Percentiles rank a stretch among this genome's conserved stretches.
Conservation (phyloP, 179 eudicot genomes). For the Silene vulgaris region DNA sequence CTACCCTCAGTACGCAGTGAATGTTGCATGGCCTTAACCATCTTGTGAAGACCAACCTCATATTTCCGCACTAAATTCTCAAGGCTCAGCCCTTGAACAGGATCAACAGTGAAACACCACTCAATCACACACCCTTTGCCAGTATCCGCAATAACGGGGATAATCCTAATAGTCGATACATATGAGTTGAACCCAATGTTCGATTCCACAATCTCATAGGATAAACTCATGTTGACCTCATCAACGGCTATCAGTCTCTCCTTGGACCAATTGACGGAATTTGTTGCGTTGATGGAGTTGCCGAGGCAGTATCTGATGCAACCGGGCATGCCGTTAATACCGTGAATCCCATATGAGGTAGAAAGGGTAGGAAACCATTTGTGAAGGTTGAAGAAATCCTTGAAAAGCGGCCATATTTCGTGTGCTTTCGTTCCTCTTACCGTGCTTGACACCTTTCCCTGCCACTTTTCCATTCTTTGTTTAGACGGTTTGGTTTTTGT, state of each 20-base stretch:
- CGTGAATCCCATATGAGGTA: constrained; percentile 57
- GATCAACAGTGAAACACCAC: constrained; percentile 57
- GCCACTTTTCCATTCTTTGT: constrained; percentile 44
- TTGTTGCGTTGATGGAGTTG: constrained; percentile 34
- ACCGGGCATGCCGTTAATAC: constrained; percentile 58
- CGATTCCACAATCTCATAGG: constrained; percentile 66
- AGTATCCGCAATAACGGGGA: constrained; percentile 20
- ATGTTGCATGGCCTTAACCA: constrained; percentile 52
- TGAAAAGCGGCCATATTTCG: constrained; percentile 61
- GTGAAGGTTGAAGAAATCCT: constrained; percentile 67
- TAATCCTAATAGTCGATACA: constrained; percentile 48
- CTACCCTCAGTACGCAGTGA: background rate
- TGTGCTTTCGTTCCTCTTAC: constrained; percentile 38
- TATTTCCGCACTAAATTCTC: constrained; percentile 51
- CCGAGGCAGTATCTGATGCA: constrained; percentile 66
- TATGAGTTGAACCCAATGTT: constrained; percentile 62
- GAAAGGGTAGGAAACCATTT: constrained; percentile 53
- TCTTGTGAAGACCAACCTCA: constrained; percentile 39
- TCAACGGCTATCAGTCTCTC: constrained; percentile 57
- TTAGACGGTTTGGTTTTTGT: background rate
- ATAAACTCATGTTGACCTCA: constrained; percentile 34
- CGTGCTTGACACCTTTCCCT: constrained; percentile 45
- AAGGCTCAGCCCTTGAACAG: constrained; percentile 49
- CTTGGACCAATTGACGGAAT: constrained; percentile 45
- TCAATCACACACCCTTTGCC: constrained; percentile 45